Evolutionary conservation across 176 grass and related monocot genomes (phyloP).

Genomic region (Rhipidocladum racemiflorum): DNA sequence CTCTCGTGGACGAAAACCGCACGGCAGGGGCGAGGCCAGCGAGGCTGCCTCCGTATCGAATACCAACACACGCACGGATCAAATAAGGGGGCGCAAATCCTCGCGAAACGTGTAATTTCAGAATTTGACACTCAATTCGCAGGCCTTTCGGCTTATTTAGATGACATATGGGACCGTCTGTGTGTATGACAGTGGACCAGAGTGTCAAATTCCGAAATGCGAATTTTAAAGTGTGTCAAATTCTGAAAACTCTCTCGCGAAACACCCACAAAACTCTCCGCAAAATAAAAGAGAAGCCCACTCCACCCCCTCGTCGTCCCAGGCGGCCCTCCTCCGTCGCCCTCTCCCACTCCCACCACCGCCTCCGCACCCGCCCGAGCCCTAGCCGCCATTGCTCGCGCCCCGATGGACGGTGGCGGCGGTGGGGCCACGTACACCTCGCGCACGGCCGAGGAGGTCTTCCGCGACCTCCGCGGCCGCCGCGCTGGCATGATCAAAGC

Average conservation of each 20-base stretch:
- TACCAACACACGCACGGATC: not conserved
- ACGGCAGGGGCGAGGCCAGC: not conserved
- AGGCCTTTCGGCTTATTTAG: too few relatives aligned
- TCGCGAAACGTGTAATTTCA: too few relatives aligned
- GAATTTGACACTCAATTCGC: too few relatives aligned
- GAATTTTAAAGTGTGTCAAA: too few relatives aligned
- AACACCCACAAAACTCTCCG: constrained; percentile 28
- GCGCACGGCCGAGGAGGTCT: constrained; percentile 86
- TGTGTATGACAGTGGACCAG: too few relatives aligned
- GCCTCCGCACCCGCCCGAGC: constrained; percentile 9
- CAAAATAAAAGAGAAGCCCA: constrained; percentile 46
- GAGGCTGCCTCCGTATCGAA: not conserved
- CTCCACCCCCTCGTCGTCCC: constrained; percentile 24
- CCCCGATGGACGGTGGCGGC: constrained; percentile 61
- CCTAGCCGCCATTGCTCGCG: constrained; percentile 37
- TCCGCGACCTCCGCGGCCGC: constrained; percentile 76
- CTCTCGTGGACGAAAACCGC: not conserved
- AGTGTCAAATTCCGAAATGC: too few relatives aligned
- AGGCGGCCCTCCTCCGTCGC: constrained; percentile 22
- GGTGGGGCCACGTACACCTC: constrained; percentile 29
- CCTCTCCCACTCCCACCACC: constrained; percentile 20
- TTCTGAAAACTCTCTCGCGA: too few relatives aligned
- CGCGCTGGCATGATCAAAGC: constrained; percentile 94
- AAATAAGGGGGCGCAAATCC: constrained; percentile 35
- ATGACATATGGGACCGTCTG: too few relatives aligned